Percentiles rank a stretch among this genome's conserved stretches.
Evolutionary conservation across 805 yeast genomes (phyloP).

Genomic region (Candida lessepsii): DNA sequence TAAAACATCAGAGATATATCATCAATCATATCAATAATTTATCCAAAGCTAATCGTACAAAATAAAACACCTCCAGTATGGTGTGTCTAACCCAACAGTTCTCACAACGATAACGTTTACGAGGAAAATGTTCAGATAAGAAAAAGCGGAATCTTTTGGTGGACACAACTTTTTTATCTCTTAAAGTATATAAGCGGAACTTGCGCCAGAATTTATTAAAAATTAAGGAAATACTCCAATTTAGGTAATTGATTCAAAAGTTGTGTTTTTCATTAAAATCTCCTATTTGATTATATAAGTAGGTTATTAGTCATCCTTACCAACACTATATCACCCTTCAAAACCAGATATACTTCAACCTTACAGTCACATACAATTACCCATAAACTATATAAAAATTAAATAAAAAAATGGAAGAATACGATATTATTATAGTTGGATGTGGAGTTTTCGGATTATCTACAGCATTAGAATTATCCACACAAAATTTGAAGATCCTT

Average conservation of each 20-base stretch:
- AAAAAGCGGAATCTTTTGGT: neutral
- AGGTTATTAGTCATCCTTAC: neutral
- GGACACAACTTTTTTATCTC: neutral
- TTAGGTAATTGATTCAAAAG: too few species aligned
- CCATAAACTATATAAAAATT: too few species aligned
- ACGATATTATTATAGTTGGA: constrained; percentile 25
- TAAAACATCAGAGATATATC: too few species aligned
- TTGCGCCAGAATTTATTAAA: neutral
- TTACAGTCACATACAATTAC: too few species aligned
- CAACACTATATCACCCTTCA: neutral
- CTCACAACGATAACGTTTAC: neutral
- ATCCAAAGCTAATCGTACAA: too few species aligned
- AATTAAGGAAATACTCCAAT: too few species aligned
- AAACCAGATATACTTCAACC: too few species aligned
- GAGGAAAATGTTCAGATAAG: neutral
- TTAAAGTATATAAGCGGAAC: neutral
- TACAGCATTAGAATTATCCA: constrained; percentile 37
- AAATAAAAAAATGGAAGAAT: constrained; percentile 5
- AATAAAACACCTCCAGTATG: too few species aligned
- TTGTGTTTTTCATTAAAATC: too few species aligned
- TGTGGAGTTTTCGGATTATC: constrained; percentile 51
- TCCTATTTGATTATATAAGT: too few species aligned
- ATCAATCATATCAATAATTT: too few species aligned
- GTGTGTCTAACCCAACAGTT: too few species aligned
- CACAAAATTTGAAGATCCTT: constrained; percentile 25